Evolutionary conservation across 73 alveolate species (phyloP).

Genomic region (Tetrahymena malaccensis): DNA sequence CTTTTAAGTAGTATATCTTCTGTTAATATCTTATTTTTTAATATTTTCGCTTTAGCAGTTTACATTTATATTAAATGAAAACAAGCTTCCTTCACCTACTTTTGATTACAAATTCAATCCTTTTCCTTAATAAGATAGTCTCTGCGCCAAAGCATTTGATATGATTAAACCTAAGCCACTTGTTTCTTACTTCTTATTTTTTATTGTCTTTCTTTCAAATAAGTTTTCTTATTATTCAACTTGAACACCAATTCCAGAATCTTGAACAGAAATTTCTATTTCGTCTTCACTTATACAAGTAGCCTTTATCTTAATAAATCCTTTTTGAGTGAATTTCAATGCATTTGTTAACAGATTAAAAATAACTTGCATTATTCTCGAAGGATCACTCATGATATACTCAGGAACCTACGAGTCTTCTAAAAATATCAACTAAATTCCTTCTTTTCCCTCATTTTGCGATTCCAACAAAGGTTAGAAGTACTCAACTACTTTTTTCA

Average conservation of each 20-base stretch:
- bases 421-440: not conserved
- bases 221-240: not conserved
- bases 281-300: not conserved
- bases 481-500: not conserved
- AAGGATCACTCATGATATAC: not conserved
- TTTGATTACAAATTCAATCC: not conserved
- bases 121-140: not conserved
- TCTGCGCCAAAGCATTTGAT: not conserved
- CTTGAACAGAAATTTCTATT: not conserved
- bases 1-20: not conserved
- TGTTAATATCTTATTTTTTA: not conserved
- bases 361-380: not conserved
- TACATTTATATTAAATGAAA: not conserved
- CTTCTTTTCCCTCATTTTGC: not conserved
- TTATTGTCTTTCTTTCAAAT: not conserved
- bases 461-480: not conserved
- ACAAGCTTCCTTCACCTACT: not conserved
- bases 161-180: not conserved
- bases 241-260: not conserved
- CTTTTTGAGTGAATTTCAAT: not conserved
- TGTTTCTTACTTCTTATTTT: not conserved
- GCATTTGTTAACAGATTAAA: not conserved
- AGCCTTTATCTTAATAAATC: not conserved
- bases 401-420: not conserved
- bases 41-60: not conserved